Evolutionary conservation across 345 rosid species (phyloP).

Genomic region (Corchorus capsularis): DNA sequence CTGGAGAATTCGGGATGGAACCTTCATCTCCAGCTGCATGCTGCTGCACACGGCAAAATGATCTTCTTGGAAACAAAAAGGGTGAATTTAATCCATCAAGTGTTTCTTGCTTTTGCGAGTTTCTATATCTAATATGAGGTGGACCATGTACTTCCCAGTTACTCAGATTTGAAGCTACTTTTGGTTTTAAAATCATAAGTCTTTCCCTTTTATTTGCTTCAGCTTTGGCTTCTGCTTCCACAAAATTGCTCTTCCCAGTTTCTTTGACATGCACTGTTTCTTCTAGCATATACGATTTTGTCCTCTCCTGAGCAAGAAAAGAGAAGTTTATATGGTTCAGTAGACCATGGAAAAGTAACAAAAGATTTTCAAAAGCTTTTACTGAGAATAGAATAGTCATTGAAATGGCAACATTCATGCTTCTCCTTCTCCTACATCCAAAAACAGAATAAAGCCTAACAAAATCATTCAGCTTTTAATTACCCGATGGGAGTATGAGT

Average conservation of each 20-base stretch:
- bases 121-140: constrained; percentile 33
- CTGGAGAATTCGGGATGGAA: constrained; percentile 49
- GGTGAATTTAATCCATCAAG: constrained; percentile 51
- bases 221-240: constrained; percentile 27
- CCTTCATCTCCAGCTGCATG: constrained; percentile 38
- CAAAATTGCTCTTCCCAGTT: constrained; percentile 34
- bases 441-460: constrained; percentile 5
- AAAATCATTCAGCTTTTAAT: no score
- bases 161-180: constrained; percentile 25
- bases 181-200: constrained; percentile 31
- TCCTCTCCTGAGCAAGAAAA: constrained; percentile 56
- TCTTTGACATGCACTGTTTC: constrained; percentile 45
- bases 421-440: not conserved
- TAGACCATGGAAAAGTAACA: not conserved
- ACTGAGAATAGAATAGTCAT: not conserved
- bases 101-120: constrained; percentile 37
- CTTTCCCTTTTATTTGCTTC: constrained; percentile 31
- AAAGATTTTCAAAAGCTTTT: constrained; percentile 14
- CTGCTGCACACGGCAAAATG: constrained; percentile 49
- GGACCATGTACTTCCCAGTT: constrained; percentile 30
- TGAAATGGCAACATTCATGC: not conserved
- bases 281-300: constrained; percentile 39
- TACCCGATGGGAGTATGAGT: constrained; percentile 82
- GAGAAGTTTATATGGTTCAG: not conserved
- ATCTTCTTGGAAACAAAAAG: constrained; percentile 62